These are phyloP conservation scores for Henckelia pumila DNA, from an alignment of 257 asterid species.

Conservation along the genomic window DNA sequence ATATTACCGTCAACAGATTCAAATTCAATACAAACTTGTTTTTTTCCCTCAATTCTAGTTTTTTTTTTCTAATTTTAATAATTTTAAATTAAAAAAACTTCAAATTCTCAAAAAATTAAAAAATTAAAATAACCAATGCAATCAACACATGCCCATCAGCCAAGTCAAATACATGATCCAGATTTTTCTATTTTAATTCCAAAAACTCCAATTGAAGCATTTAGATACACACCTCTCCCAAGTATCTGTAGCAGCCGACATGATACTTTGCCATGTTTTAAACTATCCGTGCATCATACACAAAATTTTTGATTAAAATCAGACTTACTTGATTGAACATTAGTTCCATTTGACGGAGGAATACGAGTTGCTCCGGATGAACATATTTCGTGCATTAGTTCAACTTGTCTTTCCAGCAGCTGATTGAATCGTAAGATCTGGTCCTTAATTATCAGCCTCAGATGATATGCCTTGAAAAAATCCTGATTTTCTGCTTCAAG, in stretches of 20 bases:
- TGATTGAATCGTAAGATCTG: slow-evolving; percentile 62
- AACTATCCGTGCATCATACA: background rate
- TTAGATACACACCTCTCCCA: background rate
- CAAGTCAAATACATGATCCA: background rate
- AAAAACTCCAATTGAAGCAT: background rate
- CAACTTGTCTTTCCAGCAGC: slow-evolving; percentile 60
- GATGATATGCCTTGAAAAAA: slow-evolving; percentile 49
- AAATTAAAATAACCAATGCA: background rate
- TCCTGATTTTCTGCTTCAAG: slow-evolving; percentile 59
- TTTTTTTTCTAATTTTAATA: no score
- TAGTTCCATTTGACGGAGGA: slow-evolving; percentile 48
- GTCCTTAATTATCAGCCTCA: slow-evolving; percentile 58
- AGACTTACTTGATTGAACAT: slow-evolving; percentile 50
- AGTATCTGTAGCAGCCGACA: background rate
- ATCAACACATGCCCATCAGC: background rate
- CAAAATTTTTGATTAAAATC: slow-evolving; percentile 6
- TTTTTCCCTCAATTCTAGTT: background rate
- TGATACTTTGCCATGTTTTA: background rate
- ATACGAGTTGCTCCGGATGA: slow-evolving; percentile 33
- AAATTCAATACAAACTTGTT: background rate
- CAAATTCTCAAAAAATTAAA: background rate
- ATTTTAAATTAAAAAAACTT: no score
- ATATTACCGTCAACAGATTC: no score
- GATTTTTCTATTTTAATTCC: background rate
- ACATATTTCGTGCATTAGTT: slow-evolving; percentile 43